These are phyloP conservation scores for Trichopus zeylanicus DNA, from an alignment of 116 monocot genomes.

Conservation along the genomic window DNA sequence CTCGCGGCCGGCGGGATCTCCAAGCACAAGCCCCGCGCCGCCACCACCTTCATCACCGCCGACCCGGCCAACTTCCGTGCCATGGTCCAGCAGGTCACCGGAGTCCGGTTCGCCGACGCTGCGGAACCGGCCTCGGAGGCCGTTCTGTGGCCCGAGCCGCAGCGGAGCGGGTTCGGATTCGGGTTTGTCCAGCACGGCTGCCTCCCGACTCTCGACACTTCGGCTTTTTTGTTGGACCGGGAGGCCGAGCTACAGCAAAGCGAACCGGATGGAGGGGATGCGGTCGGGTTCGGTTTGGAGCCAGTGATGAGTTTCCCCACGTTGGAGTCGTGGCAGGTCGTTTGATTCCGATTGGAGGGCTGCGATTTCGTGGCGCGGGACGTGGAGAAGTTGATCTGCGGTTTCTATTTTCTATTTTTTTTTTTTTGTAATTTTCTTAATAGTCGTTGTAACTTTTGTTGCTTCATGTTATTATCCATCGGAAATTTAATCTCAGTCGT, in stretches of 20 bases:
- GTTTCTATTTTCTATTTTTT: no score
- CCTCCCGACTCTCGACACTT: no score
- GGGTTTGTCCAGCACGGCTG: not conserved
- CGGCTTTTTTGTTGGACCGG: constrained; percentile 5
- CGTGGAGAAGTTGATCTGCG: no score
- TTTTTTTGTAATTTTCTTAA: no score
- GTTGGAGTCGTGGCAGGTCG: constrained; percentile 21
- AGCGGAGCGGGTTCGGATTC: not conserved
- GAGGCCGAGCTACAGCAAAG: no score
- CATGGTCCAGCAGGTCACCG: constrained; percentile 41
- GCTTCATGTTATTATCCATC: no score
- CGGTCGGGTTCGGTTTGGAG: constrained; percentile 9
- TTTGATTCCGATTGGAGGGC: constrained; percentile 1
- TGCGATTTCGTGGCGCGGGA: no score
- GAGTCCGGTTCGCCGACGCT: constrained; percentile 6
- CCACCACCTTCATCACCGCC: constrained; percentile 21
- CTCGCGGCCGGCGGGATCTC: not conserved
- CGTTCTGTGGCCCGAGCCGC: constrained; percentile 12
- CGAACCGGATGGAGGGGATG: not conserved
- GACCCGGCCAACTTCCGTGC: constrained; percentile 29
- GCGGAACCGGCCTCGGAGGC: not conserved
- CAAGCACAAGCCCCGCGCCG: constrained; percentile 16
- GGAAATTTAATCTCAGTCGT: no score
- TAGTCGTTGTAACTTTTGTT: no score
- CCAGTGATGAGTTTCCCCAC: constrained; percentile 17